phyloP scores from a whole-genome alignment of 2,329 filamentous ascomycete species.

The Fonsecaea erecta region DNA sequence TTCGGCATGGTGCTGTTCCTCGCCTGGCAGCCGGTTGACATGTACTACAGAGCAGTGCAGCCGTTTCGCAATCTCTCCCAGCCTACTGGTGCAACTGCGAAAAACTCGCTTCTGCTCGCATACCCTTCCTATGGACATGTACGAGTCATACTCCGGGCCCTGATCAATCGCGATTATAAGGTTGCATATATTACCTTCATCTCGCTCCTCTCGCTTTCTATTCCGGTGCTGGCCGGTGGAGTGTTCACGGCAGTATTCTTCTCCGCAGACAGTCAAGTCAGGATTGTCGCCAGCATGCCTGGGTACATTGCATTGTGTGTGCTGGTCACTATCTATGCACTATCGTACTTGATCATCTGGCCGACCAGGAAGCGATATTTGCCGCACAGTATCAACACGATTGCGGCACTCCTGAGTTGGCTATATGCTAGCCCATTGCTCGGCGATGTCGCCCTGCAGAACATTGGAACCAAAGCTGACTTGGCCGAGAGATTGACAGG shows the following conservation, averaged over 20 bases:
- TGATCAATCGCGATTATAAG: constrained; percentile 61
- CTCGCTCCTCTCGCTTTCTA: constrained; percentile 55
- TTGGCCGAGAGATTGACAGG: constrained; percentile 71
- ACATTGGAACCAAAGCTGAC: constrained; percentile 68
- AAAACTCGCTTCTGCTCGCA: constrained; percentile 60
- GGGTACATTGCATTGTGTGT: constrained; percentile 74
- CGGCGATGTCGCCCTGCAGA: constrained; percentile 73
- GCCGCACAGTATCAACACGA: constrained; percentile 72
- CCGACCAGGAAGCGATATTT: constrained; percentile 67
- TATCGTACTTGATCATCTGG: constrained; percentile 66
- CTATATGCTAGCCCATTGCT: constrained; percentile 73
- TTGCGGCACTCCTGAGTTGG: constrained; percentile 79
- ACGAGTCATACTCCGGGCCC: constrained; percentile 57
- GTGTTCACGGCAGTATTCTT: constrained; percentile 68
- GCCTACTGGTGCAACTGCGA: constrained; percentile 58
- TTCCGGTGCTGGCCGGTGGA: constrained; percentile 65
- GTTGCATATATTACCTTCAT: constrained; percentile 62
- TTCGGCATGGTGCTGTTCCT: constrained; percentile 65
- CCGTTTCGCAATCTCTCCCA: constrained; percentile 62
- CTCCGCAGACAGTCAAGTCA: constrained; percentile 47
- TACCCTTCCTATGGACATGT: constrained; percentile 61
- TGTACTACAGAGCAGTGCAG: constrained; percentile 63
- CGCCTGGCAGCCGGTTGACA: constrained; percentile 63
- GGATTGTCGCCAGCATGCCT: constrained; percentile 73
- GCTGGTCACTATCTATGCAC: constrained; percentile 71